Evolutionary conservation across 495 filamentous ascomycete genomes (phyloP), one percentile per base, ranked within the genome.

Genomic region (Penicillium ucsense): DNA sequence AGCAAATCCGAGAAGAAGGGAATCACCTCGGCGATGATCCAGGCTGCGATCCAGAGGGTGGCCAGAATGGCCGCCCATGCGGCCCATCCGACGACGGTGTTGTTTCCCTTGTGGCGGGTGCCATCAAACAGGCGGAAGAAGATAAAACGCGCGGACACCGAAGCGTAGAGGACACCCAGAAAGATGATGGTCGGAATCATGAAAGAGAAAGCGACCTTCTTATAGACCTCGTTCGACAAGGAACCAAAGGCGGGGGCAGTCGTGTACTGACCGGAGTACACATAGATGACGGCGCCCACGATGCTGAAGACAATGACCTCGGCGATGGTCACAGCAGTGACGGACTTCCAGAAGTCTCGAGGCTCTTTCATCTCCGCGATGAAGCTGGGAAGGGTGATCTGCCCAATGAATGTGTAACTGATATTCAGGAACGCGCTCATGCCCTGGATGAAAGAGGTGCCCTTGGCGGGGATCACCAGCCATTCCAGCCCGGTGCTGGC

Each of bases 131-230:
- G 64, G 46, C 82, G 81, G 76, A 94, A 89, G 73, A 91, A 88
- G 55, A 94, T 62, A 71, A 94, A 94, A 35, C 88, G 82, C 6
- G 87, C 84, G 0, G 86, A 87, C 7, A 94, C 87, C 0, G 86
- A 91, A 30, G 88, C 87, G 56, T 94, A 94, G 11, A 94, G 72
- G 1, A 92, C 86, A 7, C 88, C 88, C 5, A 94, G 64, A 70
- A 94, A 94, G 58, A 94, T 89, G 53, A 94, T 67, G 0, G 88
- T 94, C 6, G 88, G 88, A 42, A 94, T 83, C 88, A 94, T 94
- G 73, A 94, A 92, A 27, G 83, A 86, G 64, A 92, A 94, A 0
- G 86, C 76, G 7, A 89, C 73, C 63, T 92, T 91, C 68, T 89
- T 86, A 68, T 79, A 89, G 0, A 80, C 35, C 3, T 79, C 75